phyloP scores from a whole-genome alignment of 2,329 filamentous ascomycete species.

The Botrytis cinerea region DNA sequence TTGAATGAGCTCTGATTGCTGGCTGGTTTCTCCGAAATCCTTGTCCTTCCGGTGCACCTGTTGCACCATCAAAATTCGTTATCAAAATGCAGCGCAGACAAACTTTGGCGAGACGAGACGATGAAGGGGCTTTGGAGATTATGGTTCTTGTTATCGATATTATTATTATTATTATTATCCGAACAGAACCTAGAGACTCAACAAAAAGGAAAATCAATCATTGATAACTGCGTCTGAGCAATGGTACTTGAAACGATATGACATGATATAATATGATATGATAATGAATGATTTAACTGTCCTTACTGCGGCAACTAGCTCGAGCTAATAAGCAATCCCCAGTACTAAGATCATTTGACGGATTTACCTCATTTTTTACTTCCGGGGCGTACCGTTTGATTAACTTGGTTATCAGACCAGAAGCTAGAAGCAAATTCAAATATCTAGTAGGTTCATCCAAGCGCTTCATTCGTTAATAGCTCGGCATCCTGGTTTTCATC shows the following conservation, averaged over 20 bases:
- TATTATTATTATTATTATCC: not conserved
- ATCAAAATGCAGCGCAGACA: not conserved
- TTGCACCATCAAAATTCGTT: not conserved
- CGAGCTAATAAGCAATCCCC: not conserved
- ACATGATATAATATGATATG: not conserved
- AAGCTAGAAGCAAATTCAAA: conserved; percentile 11
- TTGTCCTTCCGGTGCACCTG: not conserved
- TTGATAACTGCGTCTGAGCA: not conserved
- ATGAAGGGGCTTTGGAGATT: conserved; percentile 3
- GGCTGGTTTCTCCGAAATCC: not conserved
- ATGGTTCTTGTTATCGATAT: not conserved
- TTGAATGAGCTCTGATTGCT: not conserved
- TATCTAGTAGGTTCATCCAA: not conserved
- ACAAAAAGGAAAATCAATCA: not conserved
- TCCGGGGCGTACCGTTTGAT: conserved; percentile 19
- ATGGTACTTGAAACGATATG: not conserved
- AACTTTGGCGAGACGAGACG: conserved; percentile 16
- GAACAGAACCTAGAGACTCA: not conserved
- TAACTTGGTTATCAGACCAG: not conserved
- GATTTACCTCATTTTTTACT: conserved; percentile 10
- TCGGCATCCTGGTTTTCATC: not conserved
- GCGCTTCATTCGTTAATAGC: not conserved
- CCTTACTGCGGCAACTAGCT: conserved; percentile 10
- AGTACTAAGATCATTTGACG: conserved; percentile 18
- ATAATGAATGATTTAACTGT: conserved; percentile 6